phyloP scores from a whole-genome alignment of 2,329 filamentous ascomycete genomes.

The Celoporthe dispersa region DNA sequence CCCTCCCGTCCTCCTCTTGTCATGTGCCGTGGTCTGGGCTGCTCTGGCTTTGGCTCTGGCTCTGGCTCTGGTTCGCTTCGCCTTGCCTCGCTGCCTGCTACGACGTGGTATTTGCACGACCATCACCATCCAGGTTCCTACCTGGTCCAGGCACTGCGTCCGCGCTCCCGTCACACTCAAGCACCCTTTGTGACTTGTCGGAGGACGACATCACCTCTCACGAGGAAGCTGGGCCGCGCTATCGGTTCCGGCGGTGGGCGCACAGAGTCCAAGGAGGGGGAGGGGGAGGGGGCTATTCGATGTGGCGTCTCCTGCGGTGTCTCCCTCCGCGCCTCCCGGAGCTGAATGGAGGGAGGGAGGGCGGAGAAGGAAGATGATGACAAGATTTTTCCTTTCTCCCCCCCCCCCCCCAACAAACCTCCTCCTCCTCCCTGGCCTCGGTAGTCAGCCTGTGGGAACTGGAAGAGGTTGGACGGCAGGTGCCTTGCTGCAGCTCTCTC shows the following conservation, averaged over 20 bases:
- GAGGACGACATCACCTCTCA: neutral
- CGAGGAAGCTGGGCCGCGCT: constrained; percentile 7
- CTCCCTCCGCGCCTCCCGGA: neutral
- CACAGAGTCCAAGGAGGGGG: neutral
- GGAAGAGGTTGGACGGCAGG: neutral
- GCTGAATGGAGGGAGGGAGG: neutral
- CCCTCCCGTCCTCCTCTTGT: neutral
- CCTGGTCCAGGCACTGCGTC: neutral
- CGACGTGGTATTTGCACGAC: neutral
- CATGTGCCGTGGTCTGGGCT: neutral
- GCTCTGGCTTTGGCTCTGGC: neutral
- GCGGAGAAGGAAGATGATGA: neutral
- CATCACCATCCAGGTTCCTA: neutral
- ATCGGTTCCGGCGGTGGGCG: constrained; percentile 2
- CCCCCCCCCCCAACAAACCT: neutral
- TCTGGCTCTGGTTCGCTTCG: neutral
- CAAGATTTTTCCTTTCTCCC: neutral
- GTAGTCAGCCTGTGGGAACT: neutral
- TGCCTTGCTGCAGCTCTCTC: constrained; percentile 12
- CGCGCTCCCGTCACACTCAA: neutral
- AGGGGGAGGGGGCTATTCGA: constrained; percentile 16
- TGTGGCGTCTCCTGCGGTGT: constrained; percentile 27
- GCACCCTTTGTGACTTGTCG: neutral
- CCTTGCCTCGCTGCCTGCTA: constrained; percentile 1
- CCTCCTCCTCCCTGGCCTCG: neutral